Base-by-base conservation (phyloP, 2,329 filamentous ascomycete genomes). In the Stemphylium lycopersici region DNA sequence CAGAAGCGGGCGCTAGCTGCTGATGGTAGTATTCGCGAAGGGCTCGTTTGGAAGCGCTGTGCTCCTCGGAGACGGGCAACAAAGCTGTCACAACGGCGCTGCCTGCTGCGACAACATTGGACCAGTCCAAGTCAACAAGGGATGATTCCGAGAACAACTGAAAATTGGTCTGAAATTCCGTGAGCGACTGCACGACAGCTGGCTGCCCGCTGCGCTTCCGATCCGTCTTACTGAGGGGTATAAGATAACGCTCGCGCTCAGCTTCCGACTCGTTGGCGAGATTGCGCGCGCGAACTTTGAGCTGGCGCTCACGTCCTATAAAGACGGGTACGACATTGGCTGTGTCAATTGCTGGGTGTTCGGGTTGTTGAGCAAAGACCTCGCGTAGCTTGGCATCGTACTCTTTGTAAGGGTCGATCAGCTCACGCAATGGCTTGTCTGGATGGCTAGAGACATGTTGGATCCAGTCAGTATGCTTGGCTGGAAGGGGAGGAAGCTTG, bases 61-160 rank as follows among this genome's bases (percentile, higher is more conserved):
- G 67, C 53, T 76, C 88, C 79, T 69, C 88, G 79, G 69, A 80
- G 29, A 72, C 76, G 4, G 90, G 89, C 12, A 96, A 76, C 31
- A 96, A 80, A 43, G 88, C 88, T 48, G 92, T 96, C 47, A 91
- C 86, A 1, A 93, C 91, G 1, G 90, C 87, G 43, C 89, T 93
- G 10, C 91, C 91, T 36, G 90, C 90, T 26, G 85, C 91, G 13
- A 95, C 87, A 13, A 96, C 85, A 70, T 95, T 95, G 68, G 76
- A 85, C 91, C 91, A 96, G 69, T 93, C 85, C 62, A 96, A 72
- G 43, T 93, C 90, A 26, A 81, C 81, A 24, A 96, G 78, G 0
- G 90, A 87, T 1, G 85, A 89, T 74, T 96, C 91, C 1, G 88
- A 91, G 70, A 96, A 96, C 54, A 96, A 72, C 54, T 84, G 84